Percentiles rank a stretch among this genome's conserved stretches.
Conservation (phyloP, 139 green algal species). For the Klebsormidium nitens region DNA sequence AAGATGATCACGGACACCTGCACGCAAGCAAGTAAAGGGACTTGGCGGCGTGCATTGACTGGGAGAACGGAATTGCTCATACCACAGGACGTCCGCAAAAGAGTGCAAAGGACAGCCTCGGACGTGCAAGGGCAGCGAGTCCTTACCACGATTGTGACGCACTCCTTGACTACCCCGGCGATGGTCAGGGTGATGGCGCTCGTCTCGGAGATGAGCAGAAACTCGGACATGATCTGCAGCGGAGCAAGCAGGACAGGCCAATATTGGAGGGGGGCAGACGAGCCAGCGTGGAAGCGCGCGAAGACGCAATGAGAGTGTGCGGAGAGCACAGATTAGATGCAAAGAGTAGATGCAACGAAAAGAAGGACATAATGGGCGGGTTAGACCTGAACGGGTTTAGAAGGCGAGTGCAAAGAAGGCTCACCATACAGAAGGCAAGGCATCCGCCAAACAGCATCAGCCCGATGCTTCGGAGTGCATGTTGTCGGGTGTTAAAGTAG, state of each 20-base stretch:
- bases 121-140: not conserved
- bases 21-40: no score
- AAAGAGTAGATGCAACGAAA: no score
- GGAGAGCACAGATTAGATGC: no score
- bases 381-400: no score
- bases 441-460: constrained; percentile 13
- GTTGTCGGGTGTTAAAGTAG: constrained; percentile 26
- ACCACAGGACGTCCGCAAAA: not conserved
- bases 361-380: no score
- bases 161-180: constrained; percentile 17
- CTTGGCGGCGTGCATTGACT: no score
- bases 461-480: constrained; percentile 6
- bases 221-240: constrained; percentile 28
- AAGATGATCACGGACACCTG: constrained; percentile 20
- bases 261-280: no score
- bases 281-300: no score
- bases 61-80: not conserved
- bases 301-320: no score
- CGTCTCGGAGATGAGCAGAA: constrained; percentile 21
- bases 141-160: constrained; percentile 13
- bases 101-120: not conserved
- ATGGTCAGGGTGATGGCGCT: constrained; percentile 27
- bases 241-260: no score
- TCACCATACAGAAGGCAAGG: constrained; percentile 28
- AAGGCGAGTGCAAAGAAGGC: no score